Evolutionary conservation across 208 protist genomes (phyloP), one percentile per base, ranked within the genome.

Genomic region (Crithidia thermophila): DNA sequence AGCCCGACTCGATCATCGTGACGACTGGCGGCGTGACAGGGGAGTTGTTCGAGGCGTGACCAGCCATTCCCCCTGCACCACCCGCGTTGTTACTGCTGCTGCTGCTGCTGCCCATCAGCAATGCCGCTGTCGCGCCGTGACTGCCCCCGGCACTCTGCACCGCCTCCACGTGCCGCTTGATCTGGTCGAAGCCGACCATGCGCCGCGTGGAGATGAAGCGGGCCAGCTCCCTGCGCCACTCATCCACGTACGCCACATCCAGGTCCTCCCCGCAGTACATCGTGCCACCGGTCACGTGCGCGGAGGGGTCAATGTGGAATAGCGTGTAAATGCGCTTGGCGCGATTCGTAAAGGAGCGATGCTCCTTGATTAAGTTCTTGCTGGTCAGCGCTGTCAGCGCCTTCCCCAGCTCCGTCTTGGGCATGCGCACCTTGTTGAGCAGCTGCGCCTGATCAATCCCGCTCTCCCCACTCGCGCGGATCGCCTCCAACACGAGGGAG

Each of bases 251-350:
- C 31, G 71, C 78, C 20, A 91, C 79, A 55, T 95, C 90, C 33
- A 93, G 70, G 43, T 93, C 83, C 57, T 91, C 85, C 43, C 88
- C 85, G 55, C 82, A 83, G 72, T 96, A 96, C 65, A 94, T 91
- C 20, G 84, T 85, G 33, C 91, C 91, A 11, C 91, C 91, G 0
- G 91, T 96, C 1, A 96, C 83, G 25, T 79, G 65, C 27, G 77
- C 71, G 21, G 86, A 93, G 5, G 91, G 91, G 69, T 88, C 78
- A 45, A 96, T 70, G 68, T 94, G 72, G 63, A 82, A 87, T 2
- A 96, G 79, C 6, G 93, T 67, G 71, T 93, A 96, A 39, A 96
- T 83, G 25, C 80, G 75, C 62, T 92, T 89, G n/a, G 91, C 84
- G 0, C 84, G 77, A 56, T 94, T 96, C 14, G 84, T 88, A 56